Percentiles rank a stretch among this genome's conserved stretches.
phyloP scores from a whole-genome alignment of 75 land plant genomes.

The Chamaecyparis obtusa region DNA sequence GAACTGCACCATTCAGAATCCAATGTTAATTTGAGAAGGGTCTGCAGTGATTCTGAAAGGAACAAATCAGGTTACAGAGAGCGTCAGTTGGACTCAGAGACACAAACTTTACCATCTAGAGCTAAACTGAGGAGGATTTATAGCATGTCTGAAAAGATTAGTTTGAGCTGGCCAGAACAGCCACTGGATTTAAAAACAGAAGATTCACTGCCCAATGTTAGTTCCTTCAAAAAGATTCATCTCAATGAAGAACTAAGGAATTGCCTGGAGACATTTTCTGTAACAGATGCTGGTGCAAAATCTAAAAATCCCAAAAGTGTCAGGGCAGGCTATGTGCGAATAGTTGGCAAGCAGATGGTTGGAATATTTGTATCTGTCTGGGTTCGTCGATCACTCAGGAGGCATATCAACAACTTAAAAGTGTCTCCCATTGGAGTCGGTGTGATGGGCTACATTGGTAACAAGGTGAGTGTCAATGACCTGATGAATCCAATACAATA shows the following conservation, averaged over 20 bases:
- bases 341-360: slow-evolving; percentile 98
- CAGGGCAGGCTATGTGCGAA: slow-evolving; percentile 49
- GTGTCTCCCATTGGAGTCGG: slow-evolving; percentile 93
- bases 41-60: slow-evolving; percentile 39
- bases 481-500: background rate
- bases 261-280: slow-evolving; percentile 17
- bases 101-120: background rate
- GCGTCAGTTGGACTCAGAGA: slow-evolving; percentile 14
- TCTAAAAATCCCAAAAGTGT: slow-evolving; percentile 24
- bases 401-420: slow-evolving; percentile 75
- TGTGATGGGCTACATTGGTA: slow-evolving; percentile 92
- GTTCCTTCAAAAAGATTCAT: slow-evolving; percentile 38
- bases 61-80: slow-evolving; percentile 23
- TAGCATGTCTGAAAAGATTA: slow-evolving; percentile 53
- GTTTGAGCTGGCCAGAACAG: slow-evolving; percentile 69
- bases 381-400: slow-evolving; percentile 74
- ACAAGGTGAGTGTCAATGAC: slow-evolving; percentile 65
- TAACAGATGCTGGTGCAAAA: slow-evolving; percentile 30
- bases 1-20: slow-evolving; percentile 21
- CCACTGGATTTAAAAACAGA: slow-evolving; percentile 44
- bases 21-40: slow-evolving; percentile 33
- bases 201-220: slow-evolving; percentile 25
- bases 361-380: slow-evolving; percentile 85
- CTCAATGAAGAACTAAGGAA: slow-evolving; percentile 11
- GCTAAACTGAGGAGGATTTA: slow-evolving; percentile 32